Conservation (phyloP, 2,329 filamentous ascomycete genomes). For the Phyllosticta citribraziliensis region DNA sequence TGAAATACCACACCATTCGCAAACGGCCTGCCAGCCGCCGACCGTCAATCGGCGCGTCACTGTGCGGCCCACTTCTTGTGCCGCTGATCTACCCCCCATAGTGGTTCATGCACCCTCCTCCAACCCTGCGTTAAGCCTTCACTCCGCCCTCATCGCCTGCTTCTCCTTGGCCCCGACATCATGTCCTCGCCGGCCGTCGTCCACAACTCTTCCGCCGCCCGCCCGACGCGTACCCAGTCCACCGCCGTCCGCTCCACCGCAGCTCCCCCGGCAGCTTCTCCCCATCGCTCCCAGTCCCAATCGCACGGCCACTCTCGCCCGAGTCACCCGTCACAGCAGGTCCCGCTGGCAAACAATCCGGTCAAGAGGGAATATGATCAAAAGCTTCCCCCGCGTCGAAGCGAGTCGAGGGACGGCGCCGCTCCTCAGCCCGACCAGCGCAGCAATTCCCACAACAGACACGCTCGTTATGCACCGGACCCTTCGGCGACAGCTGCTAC, state of each 20-base stretch:
- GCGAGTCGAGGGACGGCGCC: conserved; percentile 53
- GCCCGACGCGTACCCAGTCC: conserved; percentile 28
- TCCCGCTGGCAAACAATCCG: conserved; percentile 39
- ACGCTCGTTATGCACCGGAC: conserved; percentile 38
- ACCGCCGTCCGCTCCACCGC: conserved; percentile 20
- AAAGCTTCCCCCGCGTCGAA: conserved; percentile 56
- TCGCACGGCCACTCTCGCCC: conserved; percentile 19
- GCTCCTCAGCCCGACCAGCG: conserved; percentile 26
- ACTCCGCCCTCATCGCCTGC: conserved; percentile 10
- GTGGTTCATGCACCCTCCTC: neutral
- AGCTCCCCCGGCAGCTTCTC: conserved; percentile 18
- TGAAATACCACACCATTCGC: neutral
- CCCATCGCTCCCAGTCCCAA: conserved; percentile 28
- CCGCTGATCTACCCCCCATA: neutral
- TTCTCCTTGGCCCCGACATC: conserved; percentile 22
- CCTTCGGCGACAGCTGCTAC: conserved; percentile 26
- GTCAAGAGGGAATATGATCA: conserved; percentile 66
- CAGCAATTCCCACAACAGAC: conserved; percentile 18
- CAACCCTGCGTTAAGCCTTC: conserved; percentile 10
- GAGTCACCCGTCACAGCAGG: conserved; percentile 28
- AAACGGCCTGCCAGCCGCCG: neutral
- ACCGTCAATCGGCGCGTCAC: conserved; percentile 1
- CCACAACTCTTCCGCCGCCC: conserved; percentile 20
- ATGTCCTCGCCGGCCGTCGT: conserved; percentile 35
- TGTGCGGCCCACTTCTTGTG: neutral